These are phyloP conservation scores for Phragmites australis DNA, from an alignment of 176 grass and related monocot genomes.

Conservation along the genomic window DNA sequence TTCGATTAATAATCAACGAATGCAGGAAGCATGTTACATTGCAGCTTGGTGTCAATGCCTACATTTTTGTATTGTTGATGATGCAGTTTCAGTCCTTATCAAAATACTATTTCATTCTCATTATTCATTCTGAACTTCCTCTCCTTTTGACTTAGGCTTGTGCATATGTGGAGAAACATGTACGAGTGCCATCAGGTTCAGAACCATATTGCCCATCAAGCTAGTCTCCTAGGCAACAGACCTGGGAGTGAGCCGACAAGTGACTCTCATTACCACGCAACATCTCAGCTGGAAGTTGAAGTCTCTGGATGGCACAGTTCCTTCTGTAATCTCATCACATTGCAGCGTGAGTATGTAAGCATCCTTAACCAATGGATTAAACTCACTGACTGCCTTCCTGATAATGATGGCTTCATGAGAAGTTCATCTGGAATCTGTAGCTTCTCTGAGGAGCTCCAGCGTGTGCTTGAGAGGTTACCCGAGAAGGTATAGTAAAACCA, in stretches of 20 bases:
- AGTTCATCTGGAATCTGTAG: slow-evolving; percentile 58
- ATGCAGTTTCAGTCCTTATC: slow-evolving; percentile 2
- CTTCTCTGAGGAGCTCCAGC: slow-evolving; percentile 70
- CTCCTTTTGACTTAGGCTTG: slow-evolving; percentile 62
- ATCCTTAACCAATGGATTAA: slow-evolving; percentile 84
- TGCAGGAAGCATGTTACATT: neutral
- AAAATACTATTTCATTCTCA: neutral
- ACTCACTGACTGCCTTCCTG: slow-evolving; percentile 71
- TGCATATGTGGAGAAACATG: slow-evolving; percentile 97
- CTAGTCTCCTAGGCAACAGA: slow-evolving; percentile 58
- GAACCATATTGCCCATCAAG: slow-evolving; percentile 76
- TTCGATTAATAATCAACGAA: slow-evolving; percentile 3
- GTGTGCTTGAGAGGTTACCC: slow-evolving; percentile 58
- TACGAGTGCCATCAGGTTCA: slow-evolving; percentile 95
- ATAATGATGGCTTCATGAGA: slow-evolving; percentile 59
- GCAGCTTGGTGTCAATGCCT: slow-evolving; percentile 2
- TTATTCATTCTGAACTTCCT: slow-evolving; percentile 21
- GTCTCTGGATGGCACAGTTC: slow-evolving; percentile 81
- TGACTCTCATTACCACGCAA: slow-evolving; percentile 67
- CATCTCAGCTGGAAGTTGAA: slow-evolving; percentile 83
- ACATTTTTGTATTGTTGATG: neutral
- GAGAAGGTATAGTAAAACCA: slow-evolving; percentile 70
- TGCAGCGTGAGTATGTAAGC: slow-evolving; percentile 73
- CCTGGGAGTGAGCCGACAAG: slow-evolving; percentile 78
- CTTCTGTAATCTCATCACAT: slow-evolving; percentile 77